Evolutionary conservation across 1,284 basidiomycete species (phyloP).

Genomic region (Ceratobasidium sp.): DNA sequence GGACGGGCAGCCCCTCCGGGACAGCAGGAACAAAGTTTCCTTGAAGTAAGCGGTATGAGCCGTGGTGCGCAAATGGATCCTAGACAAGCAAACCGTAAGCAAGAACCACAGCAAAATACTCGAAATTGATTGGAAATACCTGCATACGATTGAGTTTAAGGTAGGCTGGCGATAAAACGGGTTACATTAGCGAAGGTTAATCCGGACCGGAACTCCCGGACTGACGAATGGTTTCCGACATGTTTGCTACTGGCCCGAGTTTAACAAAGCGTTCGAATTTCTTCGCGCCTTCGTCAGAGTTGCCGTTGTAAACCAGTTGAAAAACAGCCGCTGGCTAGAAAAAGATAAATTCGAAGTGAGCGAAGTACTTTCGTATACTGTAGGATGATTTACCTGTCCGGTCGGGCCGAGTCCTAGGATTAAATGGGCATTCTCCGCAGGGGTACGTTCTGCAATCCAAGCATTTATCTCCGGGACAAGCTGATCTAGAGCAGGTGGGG

Average conservation of each 20-base stretch:
- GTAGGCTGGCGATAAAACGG: neutral
- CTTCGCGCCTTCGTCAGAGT: slow-evolving; percentile 23
- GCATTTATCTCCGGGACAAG: slow-evolving; percentile 33
- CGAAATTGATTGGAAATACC: neutral
- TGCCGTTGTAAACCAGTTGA: slow-evolving; percentile 7
- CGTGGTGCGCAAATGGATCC: neutral
- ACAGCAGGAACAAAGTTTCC: slow-evolving; percentile 20
- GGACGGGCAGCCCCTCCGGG: neutral
- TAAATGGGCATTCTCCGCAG: slow-evolving; percentile 17
- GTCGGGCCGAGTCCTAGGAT: neutral
- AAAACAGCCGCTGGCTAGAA: slow-evolving; percentile 22
- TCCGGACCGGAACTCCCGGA: neutral
- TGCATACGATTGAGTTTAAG: slow-evolving; percentile 12
- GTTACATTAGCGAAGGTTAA: neutral
- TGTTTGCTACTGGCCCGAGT: slow-evolving; percentile 29
- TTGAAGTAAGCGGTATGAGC: neutral
- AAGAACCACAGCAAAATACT: neutral
- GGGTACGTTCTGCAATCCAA: slow-evolving; percentile 28
- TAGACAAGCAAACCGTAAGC: neutral
- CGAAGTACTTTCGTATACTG: no score
- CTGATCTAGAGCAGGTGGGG: neutral
- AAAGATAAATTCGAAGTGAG: no score
- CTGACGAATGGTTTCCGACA: neutral
- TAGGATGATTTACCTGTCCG: no score
- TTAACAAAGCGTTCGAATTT: slow-evolving; percentile 28